Conservation (phyloP, 2,329 filamentous ascomycete genomes). For the Aureobasidium sp. region DNA sequence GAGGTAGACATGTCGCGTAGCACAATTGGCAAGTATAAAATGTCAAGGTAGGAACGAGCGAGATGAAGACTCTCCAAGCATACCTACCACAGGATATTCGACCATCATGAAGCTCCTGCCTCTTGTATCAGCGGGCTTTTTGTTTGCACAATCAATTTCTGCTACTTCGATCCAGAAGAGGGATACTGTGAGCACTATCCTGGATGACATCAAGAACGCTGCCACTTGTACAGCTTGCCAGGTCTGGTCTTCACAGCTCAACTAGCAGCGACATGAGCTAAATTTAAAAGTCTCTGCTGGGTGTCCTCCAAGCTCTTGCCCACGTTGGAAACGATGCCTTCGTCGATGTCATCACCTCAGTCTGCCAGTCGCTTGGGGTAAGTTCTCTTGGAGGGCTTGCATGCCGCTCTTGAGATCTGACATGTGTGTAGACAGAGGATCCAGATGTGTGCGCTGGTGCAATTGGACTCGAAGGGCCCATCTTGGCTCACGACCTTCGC, state of each 20-base stretch:
- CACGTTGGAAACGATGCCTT: slow-evolving; percentile 36
- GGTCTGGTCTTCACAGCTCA: slow-evolving; percentile 15
- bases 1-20: neutral
- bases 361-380: slow-evolving; percentile 30
- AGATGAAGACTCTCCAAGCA: neutral
- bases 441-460: slow-evolving; percentile 48
- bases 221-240: slow-evolving; percentile 25
- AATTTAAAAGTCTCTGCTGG: slow-evolving; percentile 25
- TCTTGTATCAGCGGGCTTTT: neutral
- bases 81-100: neutral
- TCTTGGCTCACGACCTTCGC: slow-evolving; percentile 42
- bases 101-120: neutral
- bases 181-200: slow-evolving; percentile 3
- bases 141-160: neutral
- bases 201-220: slow-evolving; percentile 5
- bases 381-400: neutral
- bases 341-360: slow-evolving; percentile 27
- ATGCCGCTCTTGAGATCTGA: neutral
- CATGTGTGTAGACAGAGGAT: slow-evolving; percentile 33
- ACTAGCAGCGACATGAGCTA: neutral
- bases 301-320: slow-evolving; percentile 37
- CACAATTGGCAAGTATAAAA: neutral
- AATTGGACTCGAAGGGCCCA: slow-evolving; percentile 44
- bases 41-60: neutral
- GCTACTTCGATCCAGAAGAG: neutral